Base-by-base conservation (phyloP, 2,329 filamentous ascomycete genomes). In the Neocatenulostroma microsporum region DNA sequence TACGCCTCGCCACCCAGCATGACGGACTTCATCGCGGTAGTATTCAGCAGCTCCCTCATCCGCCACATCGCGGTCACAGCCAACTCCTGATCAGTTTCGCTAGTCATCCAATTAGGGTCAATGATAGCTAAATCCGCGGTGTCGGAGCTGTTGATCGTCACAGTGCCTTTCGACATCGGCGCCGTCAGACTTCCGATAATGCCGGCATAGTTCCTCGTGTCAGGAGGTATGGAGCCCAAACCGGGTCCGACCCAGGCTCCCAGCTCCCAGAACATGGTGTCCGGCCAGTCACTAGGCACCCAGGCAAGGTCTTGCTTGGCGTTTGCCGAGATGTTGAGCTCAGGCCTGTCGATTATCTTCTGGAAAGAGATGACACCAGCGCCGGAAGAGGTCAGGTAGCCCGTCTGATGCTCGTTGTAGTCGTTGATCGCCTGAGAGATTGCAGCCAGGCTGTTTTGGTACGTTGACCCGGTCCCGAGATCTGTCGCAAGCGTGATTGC, bases 61-160 rank as follows among this genome's bases (percentile, higher is more conserved):
- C 66, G 41, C 18, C 54, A 56, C 45, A 53, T 57, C 3, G 48
- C 46, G 1, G 53, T 51, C 1, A 66, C 30, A 0, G 54, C 56
- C 1, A 64, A 25, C 10, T 55, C 49, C 17, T 51, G 36, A 34
- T 65, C 62, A 0, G 46, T 42, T 0, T 46, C 44, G 18, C 57
- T 36, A 3, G 54, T 57, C 3, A 65, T 48, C 59, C 58, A 63
- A 21, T 51, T 51, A 0, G 60, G 57, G 27, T 62, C 47, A 27
- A 66, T 50, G 10, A 53, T 24, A 0, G 63, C 62, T 1, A 44
- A 37, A 14, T 50, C 50, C 0, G 34, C 14, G 1, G 50, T 55
- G 26, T 57, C 46, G 11, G 50, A 34, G 7, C 47, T 55, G 1
- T 39, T n/a, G 17, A 64, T 54, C 0, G 54, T 56, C n/a, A 66